Evolutionary conservation across 257 asterid species (phyloP), one percentile per base, ranked within the genome.

Genomic region (Nicotiana benthamiana): DNA sequence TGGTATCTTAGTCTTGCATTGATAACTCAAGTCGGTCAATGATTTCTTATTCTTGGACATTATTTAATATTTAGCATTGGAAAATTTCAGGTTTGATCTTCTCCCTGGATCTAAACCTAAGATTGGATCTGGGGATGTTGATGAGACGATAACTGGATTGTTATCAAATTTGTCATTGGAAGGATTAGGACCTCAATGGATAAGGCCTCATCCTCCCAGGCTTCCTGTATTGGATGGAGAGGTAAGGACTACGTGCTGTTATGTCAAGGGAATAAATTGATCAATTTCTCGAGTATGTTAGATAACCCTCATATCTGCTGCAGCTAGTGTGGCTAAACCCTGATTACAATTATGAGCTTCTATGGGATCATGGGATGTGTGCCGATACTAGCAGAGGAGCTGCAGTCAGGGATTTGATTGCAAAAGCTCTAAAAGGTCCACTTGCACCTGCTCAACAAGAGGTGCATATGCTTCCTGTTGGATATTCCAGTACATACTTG

Each of bases 361-460:
- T 90, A 76, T 95, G 99, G 99, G 99, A 95, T 88, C 88, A 92
- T 83, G 94, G 97, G 76, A 95, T 93, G 99, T 95, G 99, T 77
- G 98, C 97, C 85, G 98, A 95, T 89, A 96, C 98, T 46, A 92
- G 97, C 80, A 86, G 93, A 87, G 98, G 98, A 86, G 98, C 95
- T 43, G 97, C 99, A 66, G 93, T 96, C 68, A 91, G 97, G 85
- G 97, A 95, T 83, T 85, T 95, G 79, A 92, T 95, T 81, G 93
- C 93, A 51, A 95, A 91, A 91, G 99, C 99, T 82, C 82, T 95
- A 83, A 95, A 92, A 86, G 94, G 94, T 53, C 93, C 98, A 30
- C 98, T 95, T 82, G 89, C 83, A 59, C 99, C 99, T 80, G 83
- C 88, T 75, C 97, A 95, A 75, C 98, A 95, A 87, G 97, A 95